These are phyloP conservation scores for Kuraishia capsulata DNA, from an alignment of 805 yeast species.

Conservation along the genomic window DNA sequence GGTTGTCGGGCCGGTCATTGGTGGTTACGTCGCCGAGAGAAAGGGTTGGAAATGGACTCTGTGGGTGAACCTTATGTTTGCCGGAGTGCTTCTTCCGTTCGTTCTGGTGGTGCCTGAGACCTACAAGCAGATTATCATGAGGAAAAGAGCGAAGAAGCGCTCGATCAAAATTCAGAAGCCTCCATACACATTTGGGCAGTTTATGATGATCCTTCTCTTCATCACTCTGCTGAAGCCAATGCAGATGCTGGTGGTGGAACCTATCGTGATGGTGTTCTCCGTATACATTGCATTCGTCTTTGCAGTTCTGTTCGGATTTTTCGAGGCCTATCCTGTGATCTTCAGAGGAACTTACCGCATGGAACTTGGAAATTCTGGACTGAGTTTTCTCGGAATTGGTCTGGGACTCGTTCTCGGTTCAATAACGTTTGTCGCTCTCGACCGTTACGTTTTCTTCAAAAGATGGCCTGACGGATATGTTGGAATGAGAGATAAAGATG, in stretches of 20 bases:
- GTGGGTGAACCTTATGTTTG: slow-evolving; percentile 66
- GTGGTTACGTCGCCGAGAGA: slow-evolving; percentile 56
- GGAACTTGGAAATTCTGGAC: slow-evolving; percentile 54
- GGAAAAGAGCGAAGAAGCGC: slow-evolving; percentile 50
- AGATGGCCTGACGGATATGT: slow-evolving; percentile 54
- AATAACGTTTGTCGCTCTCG: slow-evolving; percentile 36
- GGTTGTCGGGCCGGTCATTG: slow-evolving; percentile 65
- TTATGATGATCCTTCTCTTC: slow-evolving; percentile 34
- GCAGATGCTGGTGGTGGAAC: slow-evolving; percentile 63
- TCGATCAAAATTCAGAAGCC: slow-evolving; percentile 37
- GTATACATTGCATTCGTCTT: slow-evolving; percentile 66
- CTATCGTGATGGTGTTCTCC: slow-evolving; percentile 64
- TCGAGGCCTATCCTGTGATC: slow-evolving; percentile 71
- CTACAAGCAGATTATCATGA: slow-evolving; percentile 58
- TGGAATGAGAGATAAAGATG: slow-evolving; percentile 45
- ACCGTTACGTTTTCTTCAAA: slow-evolving; percentile 40
- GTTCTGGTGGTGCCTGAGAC: slow-evolving; percentile 54
- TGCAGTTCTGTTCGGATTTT: slow-evolving; percentile 72
- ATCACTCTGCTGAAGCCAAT: slow-evolving; percentile 53
- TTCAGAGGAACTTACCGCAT: slow-evolving; percentile 56
- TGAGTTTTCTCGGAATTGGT: slow-evolving; percentile 67
- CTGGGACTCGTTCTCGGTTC: slow-evolving; percentile 56
- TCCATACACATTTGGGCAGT: slow-evolving; percentile 22
- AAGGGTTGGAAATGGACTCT: slow-evolving; percentile 65
- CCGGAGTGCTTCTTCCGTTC: slow-evolving; percentile 43